phyloP scores from a whole-genome alignment of 2,329 filamentous ascomycete genomes.

The Diaporthe velutina region DNA sequence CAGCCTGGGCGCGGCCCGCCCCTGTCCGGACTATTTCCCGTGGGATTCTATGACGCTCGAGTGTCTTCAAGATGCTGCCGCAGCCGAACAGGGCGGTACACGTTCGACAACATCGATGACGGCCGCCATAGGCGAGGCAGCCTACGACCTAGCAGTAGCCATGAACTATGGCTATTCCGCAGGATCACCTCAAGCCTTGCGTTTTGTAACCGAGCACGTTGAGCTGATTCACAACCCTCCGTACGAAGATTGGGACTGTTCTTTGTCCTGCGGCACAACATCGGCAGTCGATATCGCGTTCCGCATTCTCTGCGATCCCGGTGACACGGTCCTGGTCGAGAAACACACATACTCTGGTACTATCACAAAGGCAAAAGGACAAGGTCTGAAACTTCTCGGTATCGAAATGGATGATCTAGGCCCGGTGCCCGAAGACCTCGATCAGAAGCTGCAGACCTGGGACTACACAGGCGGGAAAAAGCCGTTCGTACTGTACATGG shows the following conservation, averaged over 20 bases:
- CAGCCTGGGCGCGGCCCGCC: neutral
- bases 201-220: neutral
- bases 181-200: neutral
- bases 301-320: neutral
- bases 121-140: neutral
- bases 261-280: neutral
- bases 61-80: neutral
- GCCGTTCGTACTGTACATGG: conserved; percentile 77
- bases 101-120: neutral
- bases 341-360: conserved; percentile 51
- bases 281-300: neutral
- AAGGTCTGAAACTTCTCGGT: conserved; percentile 71
- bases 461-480: conserved; percentile 71
- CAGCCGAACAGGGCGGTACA: neutral
- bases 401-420: conserved; percentile 77
- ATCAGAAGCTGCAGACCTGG: conserved; percentile 75
- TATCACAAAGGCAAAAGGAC: conserved; percentile 73
- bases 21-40: neutral
- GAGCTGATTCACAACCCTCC: neutral
- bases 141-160: neutral
- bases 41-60: neutral
- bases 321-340: neutral
- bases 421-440: conserved; percentile 71
- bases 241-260: neutral
- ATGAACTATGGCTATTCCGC: neutral